phyloP scores from a whole-genome alignment of 75 land plant species.

The Selaginella tamariscina region DNA sequence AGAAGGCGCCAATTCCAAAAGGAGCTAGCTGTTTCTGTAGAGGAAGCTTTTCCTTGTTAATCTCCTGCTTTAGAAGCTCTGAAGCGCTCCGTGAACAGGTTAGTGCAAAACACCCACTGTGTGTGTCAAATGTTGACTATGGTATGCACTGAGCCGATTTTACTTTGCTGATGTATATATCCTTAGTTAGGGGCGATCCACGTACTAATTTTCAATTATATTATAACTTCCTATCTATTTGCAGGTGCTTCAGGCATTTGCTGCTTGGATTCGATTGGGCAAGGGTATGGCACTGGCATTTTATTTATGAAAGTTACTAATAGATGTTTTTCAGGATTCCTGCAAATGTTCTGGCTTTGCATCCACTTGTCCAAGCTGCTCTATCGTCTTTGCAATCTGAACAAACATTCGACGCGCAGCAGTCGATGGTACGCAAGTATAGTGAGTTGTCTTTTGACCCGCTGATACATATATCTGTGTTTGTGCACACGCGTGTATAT shows the following conservation, averaged over 20 bases:
- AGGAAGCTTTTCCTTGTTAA: conserved; percentile 57
- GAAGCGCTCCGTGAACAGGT: conserved; percentile 80
- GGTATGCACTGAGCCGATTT: too few species aligned
- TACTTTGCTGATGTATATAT: too few species aligned
- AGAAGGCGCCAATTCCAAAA: conserved; percentile 87
- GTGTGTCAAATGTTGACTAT: too few species aligned
- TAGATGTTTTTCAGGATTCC: conserved; percentile 38
- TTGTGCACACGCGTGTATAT: too few species aligned
- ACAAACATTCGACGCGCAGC: conserved; percentile 67
- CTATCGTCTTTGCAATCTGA: conserved; percentile 61
- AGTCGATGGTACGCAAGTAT: conserved; percentile 99
- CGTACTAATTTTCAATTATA: background rate
- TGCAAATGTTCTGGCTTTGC: conserved; percentile 56
- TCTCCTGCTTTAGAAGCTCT: conserved; percentile 47
- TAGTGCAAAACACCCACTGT: too few species aligned
- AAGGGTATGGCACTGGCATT: conserved; percentile 63
- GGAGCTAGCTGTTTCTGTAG: conserved; percentile 54
- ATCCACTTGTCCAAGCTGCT: conserved; percentile 63
- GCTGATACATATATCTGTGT: too few species aligned
- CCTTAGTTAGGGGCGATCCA: too few species aligned
- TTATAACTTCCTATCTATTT: background rate
- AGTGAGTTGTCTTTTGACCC: too few species aligned
- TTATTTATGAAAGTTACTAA: background rate
- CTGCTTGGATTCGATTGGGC: conserved; percentile 83
- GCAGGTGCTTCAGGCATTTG: conserved; percentile 85